Conservation (phyloP, 2,329 filamentous ascomycete genomes). For the Pseudocercospora cruenta region DNA sequence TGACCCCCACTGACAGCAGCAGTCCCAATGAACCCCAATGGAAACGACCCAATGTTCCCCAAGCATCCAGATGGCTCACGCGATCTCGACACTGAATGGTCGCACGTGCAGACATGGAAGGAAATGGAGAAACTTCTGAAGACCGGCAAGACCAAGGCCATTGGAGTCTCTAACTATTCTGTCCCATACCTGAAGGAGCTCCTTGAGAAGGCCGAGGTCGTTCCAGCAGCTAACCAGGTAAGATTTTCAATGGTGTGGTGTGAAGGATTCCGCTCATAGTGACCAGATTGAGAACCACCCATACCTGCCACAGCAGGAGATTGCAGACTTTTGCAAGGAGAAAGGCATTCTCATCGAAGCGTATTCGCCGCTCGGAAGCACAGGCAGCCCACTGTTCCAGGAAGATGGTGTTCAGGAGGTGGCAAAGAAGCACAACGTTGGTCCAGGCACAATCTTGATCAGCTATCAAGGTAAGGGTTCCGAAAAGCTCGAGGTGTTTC, state of each 20-base stretch:
- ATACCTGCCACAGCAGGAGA: slow-evolving; percentile 70
- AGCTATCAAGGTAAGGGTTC: slow-evolving; percentile 69
- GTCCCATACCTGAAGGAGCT: slow-evolving; percentile 53
- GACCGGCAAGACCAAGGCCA: slow-evolving; percentile 54
- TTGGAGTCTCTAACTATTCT: slow-evolving; percentile 56
- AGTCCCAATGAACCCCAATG: slow-evolving; percentile 76
- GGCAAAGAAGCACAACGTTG: slow-evolving; percentile 54
- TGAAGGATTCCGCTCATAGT: neutral
- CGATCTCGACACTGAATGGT: slow-evolving; percentile 70
- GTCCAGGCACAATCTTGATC: slow-evolving; percentile 62
- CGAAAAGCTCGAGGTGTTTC: neutral
- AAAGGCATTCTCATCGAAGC: slow-evolving; percentile 74
- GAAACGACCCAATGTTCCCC: slow-evolving; percentile 72
- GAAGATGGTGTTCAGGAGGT: slow-evolving; percentile 53
- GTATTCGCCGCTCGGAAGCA: slow-evolving; percentile 60
- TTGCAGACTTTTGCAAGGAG: slow-evolving; percentile 68
- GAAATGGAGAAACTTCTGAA: slow-evolving; percentile 67
- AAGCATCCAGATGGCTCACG: slow-evolving; percentile 73
- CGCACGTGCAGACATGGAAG: slow-evolving; percentile 77
- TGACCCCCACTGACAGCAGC: slow-evolving; percentile 58
- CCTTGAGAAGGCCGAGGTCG: slow-evolving; percentile 41
- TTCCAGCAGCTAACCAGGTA: slow-evolving; percentile 36
- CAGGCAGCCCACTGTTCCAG: slow-evolving; percentile 52
- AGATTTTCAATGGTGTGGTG: neutral
- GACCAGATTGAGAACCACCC: slow-evolving; percentile 72